Evolutionary conservation across 176 grass and related monocot genomes (phyloP), one percentile per base, ranked within the genome.

Genomic region (Eremochloa ophiuroides): DNA sequence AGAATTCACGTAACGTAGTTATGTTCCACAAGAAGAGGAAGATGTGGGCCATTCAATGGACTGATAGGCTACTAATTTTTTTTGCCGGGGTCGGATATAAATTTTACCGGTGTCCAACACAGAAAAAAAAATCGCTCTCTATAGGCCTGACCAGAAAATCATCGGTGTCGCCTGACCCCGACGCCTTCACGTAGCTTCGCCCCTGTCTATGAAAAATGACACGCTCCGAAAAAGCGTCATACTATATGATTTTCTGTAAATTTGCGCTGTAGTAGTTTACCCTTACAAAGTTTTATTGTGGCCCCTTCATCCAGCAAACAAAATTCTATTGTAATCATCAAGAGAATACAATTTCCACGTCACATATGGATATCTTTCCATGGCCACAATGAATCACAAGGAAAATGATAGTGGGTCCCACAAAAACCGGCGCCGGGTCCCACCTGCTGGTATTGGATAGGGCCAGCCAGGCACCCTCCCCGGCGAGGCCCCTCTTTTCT

Each of bases 391-490:
- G 72, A 31, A 89, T 89, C 87, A 77, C 8, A 41, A 8, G 6
- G 83, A 82, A 64, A 40, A 81, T 38, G 72, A 72, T 9, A 25
- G 17, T 28, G 71, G 82, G 78, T 41, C 82, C 71, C 5, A 7
- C n/a, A 34, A 1, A 41, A 70, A 76, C 43, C 33, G 87, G 34
- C 43, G 51, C 53, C 33, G 12, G 87, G 82, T 55, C 82, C 82
- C 77, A 18, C 55, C 56, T 29, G 42, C 34, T 27, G 64, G 22
- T 71, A 77, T 82, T 85, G 64, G 77, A 81, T 89, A 89, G 77
- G 80, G 71, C 62, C 82, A 65, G 71, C 0, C 71, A 64, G 26
- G 51, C 81, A 85, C 75, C 82, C 76, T 71, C 41, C 79, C 50
- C 40, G 50, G 56, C 56, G 26, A 37, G 41, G 37, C 55, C 39